Conservation (phyloP, 768 basidiomycete species). For the Glaciozyma antarctica region DNA sequence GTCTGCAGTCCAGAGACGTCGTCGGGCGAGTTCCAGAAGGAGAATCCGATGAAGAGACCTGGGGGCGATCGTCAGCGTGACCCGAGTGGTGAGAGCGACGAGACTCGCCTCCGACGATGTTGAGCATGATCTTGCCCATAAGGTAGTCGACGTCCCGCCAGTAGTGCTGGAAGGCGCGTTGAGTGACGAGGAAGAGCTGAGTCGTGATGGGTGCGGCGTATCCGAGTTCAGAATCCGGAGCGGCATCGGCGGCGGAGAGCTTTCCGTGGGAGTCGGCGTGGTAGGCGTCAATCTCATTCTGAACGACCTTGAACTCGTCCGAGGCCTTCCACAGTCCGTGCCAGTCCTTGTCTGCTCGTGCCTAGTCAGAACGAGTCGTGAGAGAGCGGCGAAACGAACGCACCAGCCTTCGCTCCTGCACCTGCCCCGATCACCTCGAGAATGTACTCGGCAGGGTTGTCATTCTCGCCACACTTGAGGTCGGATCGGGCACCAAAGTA, state of each 20-base stretch:
- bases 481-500: conserved; percentile 46
- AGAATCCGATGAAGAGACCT: conserved; percentile 35
- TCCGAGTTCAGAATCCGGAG: conserved; percentile 22
- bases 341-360: conserved; percentile 64
- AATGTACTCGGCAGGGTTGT: conserved; percentile 73
- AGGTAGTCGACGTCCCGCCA: conserved; percentile 43
- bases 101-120: background rate
- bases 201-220: conserved; percentile 24
- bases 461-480: conserved; percentile 47
- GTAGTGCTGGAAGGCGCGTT: conserved; percentile 41
- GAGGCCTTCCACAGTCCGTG: conserved; percentile 72
- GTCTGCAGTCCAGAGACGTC: conserved; percentile 29
- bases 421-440: conserved; percentile 50
- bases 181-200: conserved; percentile 24
- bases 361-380: conserved; percentile 33
- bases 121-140: conserved; percentile 9
- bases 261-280: conserved; percentile 36
- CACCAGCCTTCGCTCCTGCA: conserved; percentile 44
- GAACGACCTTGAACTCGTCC: conserved; percentile 47
- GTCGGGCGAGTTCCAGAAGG: conserved; percentile 26
- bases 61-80: conserved; percentile 20
- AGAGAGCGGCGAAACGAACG: background rate
- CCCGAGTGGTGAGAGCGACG: background rate
- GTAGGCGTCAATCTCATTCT: conserved; percentile 51
- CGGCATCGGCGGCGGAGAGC: conserved; percentile 26